Evolutionary conservation across 176 grass and related monocot genomes (phyloP), one percentile per base, ranked within the genome.

Genomic region (Themeda triandra): DNA sequence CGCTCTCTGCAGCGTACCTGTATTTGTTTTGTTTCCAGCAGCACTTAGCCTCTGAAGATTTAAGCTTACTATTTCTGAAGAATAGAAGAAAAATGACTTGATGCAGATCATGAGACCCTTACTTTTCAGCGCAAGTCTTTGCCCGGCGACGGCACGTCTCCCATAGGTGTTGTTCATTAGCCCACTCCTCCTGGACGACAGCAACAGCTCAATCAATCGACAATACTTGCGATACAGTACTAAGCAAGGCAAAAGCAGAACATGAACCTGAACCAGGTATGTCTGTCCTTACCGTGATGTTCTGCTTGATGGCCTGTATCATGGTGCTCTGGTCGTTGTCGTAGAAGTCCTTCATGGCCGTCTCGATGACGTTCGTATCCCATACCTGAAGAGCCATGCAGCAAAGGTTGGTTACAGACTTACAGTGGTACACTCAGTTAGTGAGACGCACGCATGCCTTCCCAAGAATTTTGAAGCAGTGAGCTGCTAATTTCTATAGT

Each of bases 281-380:
- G n/a, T n/a, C 6, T 66, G 63, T 35, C 51, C 86, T 91, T 44
- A 98, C 95, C 46, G 95, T 94, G 59, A 98, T 93, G 83, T 98
- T 98, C 60, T 0, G 24, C 54, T 93, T 71, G 79, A 98, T 98
- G 72, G 84, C 84, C 18, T 92, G 9, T 46, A 98, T 82, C 95
- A 98, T 98, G 32, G 84, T 86, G 78, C 1, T n/a, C 13, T 80
- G 19, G 31, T 95, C 87, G 39, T 91, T 66, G 77, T 77, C 13
- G 81, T 95, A 98, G 51, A 94, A 98, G 39, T 95, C 90, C 62
- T 83, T 86, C 95, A 93, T 95, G n/a, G n/a, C n/a, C n/a, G n/a
- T n/a, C n/a, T n/a, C n/a, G 71, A 90, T 88, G 19, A 87, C 85
- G 19, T 94, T 89, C 94, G 8, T 37, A 89, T 76, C 92, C 95